These are phyloP conservation scores for Gossypium schwendimanii DNA, from an alignment of 441 rosid species.

Conservation along the genomic window DNA sequence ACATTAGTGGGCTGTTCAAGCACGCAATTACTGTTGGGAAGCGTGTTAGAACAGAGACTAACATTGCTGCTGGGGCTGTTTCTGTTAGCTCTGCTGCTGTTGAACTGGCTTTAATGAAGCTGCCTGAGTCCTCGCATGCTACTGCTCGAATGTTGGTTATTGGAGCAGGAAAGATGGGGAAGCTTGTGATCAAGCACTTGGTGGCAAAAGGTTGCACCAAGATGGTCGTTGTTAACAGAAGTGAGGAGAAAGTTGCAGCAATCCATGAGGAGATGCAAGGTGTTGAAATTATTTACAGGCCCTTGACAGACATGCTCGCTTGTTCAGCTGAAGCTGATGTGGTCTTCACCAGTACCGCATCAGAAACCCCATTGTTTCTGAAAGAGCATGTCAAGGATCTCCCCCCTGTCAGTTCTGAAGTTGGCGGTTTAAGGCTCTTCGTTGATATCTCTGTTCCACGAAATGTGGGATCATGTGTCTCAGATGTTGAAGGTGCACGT, in stretches of 20 bases:
- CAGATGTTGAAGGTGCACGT: conserved; percentile 40
- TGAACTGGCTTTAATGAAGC: conserved; percentile 80
- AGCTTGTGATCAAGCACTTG: conserved; percentile 90
- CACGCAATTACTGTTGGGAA: conserved; percentile 90
- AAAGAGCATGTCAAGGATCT: conserved; percentile 60
- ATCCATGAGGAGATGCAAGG: conserved; percentile 64
- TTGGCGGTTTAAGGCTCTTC: conserved; percentile 59
- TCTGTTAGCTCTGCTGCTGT: conserved; percentile 95
- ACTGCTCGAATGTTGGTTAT: conserved; percentile 72
- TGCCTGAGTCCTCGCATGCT: conserved; percentile 49
- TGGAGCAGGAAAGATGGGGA: conserved; percentile 98
- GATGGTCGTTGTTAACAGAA: conserved; percentile 78
- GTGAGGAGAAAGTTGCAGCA: conserved; percentile 66
- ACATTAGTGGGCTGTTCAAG: conserved; percentile 79
- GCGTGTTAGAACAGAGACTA: conserved; percentile 86
- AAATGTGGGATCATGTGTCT: conserved; percentile 75
- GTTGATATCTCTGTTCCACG: conserved; percentile 91
- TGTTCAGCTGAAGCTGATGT: conserved; percentile 82
- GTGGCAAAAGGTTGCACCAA: conserved; percentile 82
- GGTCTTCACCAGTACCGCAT: conserved; percentile 88
- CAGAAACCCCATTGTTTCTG: conserved; percentile 62
- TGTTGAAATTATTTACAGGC: conserved; percentile 58
- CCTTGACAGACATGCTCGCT: conserved; percentile 52
- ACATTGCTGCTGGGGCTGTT: conserved; percentile 85
- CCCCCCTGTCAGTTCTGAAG: conserved; percentile 45